Evolutionary conservation across 2,329 filamentous ascomycete genomes (phyloP).

Genomic region (Curvularia verruculosa): DNA sequence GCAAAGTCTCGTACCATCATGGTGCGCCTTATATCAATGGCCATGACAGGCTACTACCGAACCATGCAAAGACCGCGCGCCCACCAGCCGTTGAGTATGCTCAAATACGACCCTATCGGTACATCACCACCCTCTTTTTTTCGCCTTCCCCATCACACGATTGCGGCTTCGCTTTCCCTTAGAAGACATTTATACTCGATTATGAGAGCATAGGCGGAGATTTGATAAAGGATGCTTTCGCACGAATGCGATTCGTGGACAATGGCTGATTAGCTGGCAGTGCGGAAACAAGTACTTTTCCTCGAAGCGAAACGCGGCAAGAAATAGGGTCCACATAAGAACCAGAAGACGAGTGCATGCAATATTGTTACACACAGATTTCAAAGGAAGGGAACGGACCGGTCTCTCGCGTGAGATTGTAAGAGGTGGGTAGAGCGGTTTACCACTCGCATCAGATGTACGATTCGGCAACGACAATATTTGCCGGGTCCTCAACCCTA

Average conservation of each 20-base stretch:
- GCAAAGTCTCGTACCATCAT: slow-evolving; percentile 90
- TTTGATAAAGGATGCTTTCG: background rate
- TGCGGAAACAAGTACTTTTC: slow-evolving; percentile 94
- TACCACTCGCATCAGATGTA: background rate
- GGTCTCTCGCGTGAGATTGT: background rate
- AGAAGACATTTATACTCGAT: too few relatives aligned
- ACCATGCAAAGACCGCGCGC: slow-evolving; percentile 83
- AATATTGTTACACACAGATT: background rate
- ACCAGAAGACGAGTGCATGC: slow-evolving; percentile 2
- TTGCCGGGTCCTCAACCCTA: background rate
- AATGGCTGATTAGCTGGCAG: slow-evolving; percentile 55
- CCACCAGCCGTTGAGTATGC: slow-evolving; percentile 87
- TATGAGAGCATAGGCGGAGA: background rate
- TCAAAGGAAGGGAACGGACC: too few relatives aligned
- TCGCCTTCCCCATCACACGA: background rate
- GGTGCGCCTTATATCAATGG: slow-evolving; percentile 96
- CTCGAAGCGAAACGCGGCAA: slow-evolving; percentile 87
- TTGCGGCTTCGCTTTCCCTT: background rate
- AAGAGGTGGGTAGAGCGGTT: background rate
- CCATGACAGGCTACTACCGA: slow-evolving; percentile 97
- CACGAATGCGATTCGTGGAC: background rate
- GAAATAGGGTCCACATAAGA: slow-evolving; percentile 38
- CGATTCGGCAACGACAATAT: background rate
- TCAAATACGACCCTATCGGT: slow-evolving; percentile 99
- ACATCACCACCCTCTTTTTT: slow-evolving; percentile 48